phyloP scores from a whole-genome alignment of 768 basidiomycete genomes.

The Suillus plorans region DNA sequence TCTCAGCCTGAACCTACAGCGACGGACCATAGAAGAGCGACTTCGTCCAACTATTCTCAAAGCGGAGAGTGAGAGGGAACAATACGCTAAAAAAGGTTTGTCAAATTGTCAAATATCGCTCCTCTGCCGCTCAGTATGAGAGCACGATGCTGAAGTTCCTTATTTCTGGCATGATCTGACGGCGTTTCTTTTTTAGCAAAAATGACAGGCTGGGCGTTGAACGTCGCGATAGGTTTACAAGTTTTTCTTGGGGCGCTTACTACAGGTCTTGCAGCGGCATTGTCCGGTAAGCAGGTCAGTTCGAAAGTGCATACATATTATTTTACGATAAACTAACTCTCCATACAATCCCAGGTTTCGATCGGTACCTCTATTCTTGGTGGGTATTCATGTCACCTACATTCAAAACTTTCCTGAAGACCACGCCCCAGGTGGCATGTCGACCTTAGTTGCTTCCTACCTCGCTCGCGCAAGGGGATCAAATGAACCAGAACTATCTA shows the following conservation, averaged over 20 bases:
- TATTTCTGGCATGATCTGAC: slow-evolving; percentile 5
- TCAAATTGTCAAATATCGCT: background rate
- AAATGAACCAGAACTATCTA: slow-evolving; percentile 67
- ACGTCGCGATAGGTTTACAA: slow-evolving; percentile 59
- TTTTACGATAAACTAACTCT: background rate
- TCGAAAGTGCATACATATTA: background rate
- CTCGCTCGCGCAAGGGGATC: slow-evolving; percentile 69
- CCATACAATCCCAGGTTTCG: slow-evolving; percentile 24
- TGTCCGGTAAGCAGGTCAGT: slow-evolving; percentile 40
- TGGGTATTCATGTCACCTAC: slow-evolving; percentile 14
- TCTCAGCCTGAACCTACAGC: slow-evolving; percentile 11
- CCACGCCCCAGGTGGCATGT: slow-evolving; percentile 47
- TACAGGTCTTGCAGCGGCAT: slow-evolving; percentile 58
- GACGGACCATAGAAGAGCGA: slow-evolving; percentile 49
- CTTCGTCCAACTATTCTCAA: slow-evolving; percentile 52
- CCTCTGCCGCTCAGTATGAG: slow-evolving; percentile 6
- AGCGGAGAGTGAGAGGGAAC: slow-evolving; percentile 45
- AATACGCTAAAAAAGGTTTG: slow-evolving; percentile 46
- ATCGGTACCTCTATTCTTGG: slow-evolving; percentile 37
- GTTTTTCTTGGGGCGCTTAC: slow-evolving; percentile 66
- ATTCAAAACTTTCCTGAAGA: background rate
- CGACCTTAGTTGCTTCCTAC: slow-evolving; percentile 71
- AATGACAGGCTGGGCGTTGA: slow-evolving; percentile 34
- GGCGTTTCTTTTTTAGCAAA: slow-evolving; percentile 23
- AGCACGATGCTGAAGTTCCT: background rate